Base-by-base conservation (phyloP, 257 asterid genomes). In the Hygrophila difformis region DNA sequence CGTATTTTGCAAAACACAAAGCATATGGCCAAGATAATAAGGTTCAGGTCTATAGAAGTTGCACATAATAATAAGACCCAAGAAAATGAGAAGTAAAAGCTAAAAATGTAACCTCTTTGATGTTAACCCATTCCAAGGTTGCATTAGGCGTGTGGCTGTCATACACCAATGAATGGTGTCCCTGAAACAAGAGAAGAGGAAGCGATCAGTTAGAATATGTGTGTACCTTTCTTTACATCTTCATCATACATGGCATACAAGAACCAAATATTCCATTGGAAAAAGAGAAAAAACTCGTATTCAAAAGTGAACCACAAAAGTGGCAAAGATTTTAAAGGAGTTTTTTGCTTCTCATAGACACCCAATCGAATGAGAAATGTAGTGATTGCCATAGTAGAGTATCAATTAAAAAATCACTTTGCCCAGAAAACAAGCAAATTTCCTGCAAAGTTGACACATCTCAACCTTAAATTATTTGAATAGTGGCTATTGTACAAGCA, bases 91-190 rank as follows among this genome's bases (percentile, higher is more conserved):
- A 26, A 26, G 8, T 26, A 33, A 12, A 12, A 10, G 10, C 12
- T 12, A 9, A 33, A 33, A 9, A 12, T 5, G 47, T 34, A 72
- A 85, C 98, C 94, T 82, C 94, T 71, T 85, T 79, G 67, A 89
- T 74, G 76, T 82, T 73, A 38, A 85, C 94, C 94, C 88, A 79
- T 71, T 85, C 94, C 77, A 73, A 57, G 48, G 79, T 77, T 19
- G 74, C 88, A 53, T 70, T 77, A 39, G 88, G 76, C 1, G 92
- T 79, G 57, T 73, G 65, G 63, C 75, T 74, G 53, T 79, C 93
- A 74, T 89, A 89, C 50, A 85, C 88, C 78, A 89, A 63, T 44
- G 92, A 81, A 85, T 89, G 93, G 46, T 77, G 78, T 33, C 94
- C 98, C 97, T 88, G 75, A 56, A 63, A 55, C 18, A 64, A 5